phyloP scores from a whole-genome alignment of 2,329 filamentous ascomycete genomes.

The Verticillium albo-atrum region DNA sequence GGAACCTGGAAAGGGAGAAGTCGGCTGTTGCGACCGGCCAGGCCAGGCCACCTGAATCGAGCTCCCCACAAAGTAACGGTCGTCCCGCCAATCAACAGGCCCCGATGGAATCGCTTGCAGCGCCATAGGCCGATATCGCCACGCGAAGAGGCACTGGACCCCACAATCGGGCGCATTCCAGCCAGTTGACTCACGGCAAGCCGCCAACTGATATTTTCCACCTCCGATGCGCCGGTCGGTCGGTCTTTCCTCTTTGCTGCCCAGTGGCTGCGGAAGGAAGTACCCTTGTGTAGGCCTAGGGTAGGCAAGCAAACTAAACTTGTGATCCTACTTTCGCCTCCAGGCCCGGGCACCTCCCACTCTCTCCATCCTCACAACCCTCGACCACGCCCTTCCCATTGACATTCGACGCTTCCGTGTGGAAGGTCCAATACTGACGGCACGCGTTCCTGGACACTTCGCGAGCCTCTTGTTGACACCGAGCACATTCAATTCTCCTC shows the following conservation, averaged over 20 bases:
- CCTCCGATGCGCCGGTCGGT: conserved; percentile 2
- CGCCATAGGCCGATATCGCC: conserved; percentile 2
- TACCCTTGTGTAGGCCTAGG: neutral
- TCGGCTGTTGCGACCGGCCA: neutral
- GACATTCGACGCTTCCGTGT: neutral
- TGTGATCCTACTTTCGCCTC: neutral
- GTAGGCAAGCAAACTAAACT: neutral
- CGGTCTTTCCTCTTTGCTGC: too few species aligned
- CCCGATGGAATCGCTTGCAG: neutral
- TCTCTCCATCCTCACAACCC: neutral
- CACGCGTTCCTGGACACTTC: neutral
- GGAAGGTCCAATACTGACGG: neutral
- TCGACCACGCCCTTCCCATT: neutral
- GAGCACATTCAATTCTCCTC: neutral
- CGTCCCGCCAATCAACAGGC: neutral
- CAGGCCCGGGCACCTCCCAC: neutral
- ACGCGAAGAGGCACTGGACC: conserved; percentile 1
- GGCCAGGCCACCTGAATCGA: neutral
- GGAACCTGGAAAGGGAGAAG: neutral
- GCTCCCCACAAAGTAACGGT: neutral
- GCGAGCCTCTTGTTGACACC: neutral
- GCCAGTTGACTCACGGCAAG: neutral
- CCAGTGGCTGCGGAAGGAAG: neutral
- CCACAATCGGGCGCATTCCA: conserved; percentile 1
- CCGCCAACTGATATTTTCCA: conserved; percentile 1